Evolutionary conservation across 192 early-diverging fungal genomes (phyloP).

Genomic region (Spizellomyces punctatus): DNA sequence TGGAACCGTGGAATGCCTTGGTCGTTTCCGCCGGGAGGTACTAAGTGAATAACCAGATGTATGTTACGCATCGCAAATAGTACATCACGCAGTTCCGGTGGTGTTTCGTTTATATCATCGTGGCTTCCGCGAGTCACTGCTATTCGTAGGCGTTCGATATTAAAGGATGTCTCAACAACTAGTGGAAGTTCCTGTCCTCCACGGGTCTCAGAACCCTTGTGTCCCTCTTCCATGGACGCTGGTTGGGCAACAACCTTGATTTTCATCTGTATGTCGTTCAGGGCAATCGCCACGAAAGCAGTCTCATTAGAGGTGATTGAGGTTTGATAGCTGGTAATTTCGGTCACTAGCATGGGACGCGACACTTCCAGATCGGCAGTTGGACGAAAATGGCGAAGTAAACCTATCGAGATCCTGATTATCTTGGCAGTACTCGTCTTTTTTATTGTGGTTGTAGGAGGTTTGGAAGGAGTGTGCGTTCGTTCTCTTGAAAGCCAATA

Average conservation of each 20-base stretch:
- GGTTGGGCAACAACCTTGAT: no score
- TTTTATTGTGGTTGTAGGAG: neutral
- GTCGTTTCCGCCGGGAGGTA: neutral
- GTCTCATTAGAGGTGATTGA: neutral
- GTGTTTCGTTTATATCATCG: neutral
- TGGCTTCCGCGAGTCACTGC: neutral
- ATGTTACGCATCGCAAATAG: conserved; percentile 5
- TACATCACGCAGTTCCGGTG: neutral
- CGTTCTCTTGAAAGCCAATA: no score
- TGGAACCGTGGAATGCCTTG: neutral
- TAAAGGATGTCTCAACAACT: neutral
- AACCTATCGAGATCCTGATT: neutral
- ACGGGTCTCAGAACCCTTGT: no score
- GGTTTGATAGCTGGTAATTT: neutral
- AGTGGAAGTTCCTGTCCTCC: neutral
- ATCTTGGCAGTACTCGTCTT: neutral
- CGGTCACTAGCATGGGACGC: neutral
- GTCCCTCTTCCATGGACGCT: no score
- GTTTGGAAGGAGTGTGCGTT: neutral
- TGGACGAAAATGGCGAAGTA: neutral
- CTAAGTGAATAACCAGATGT: neutral
- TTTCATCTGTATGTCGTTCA: neutral
- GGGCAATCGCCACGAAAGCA: neutral
- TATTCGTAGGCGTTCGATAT: neutral
- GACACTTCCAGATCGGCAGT: neutral